Conservation (phyloP, 495 filamentous ascomycete species). For the Articulospora tetracladia region DNA sequence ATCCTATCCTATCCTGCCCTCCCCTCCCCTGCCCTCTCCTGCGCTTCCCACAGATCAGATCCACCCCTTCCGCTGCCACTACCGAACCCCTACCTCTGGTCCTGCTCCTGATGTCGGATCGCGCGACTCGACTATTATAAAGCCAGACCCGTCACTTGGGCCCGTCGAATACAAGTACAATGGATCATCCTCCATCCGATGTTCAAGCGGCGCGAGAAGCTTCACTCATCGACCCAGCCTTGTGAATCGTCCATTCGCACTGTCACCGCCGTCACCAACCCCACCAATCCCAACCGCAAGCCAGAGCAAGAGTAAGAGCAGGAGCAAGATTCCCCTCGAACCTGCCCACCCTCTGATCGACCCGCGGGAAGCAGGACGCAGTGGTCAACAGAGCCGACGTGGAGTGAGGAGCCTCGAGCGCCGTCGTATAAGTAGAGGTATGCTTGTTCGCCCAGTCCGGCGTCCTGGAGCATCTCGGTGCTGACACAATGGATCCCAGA, state of each 20-base stretch:
- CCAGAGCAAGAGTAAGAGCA: too few relatives aligned
- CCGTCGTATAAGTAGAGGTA: background rate
- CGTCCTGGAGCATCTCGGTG: background rate
- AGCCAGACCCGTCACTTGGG: background rate
- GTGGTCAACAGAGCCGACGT: background rate
- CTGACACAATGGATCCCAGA: background rate
- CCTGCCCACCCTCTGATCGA: background rate
- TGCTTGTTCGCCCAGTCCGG: background rate
- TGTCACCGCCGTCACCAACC: background rate
- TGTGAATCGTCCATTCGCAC: background rate
- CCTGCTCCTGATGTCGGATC: background rate
- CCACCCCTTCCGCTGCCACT: background rate
- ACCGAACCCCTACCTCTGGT: background rate
- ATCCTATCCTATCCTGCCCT: background rate
- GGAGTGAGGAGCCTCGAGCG: background rate
- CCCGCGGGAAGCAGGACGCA: background rate
- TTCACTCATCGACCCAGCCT: background rate
- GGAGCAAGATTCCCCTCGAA: too few relatives aligned
- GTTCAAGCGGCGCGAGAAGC: background rate
- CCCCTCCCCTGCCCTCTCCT: background rate
- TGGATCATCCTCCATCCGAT: background rate
- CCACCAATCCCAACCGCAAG: background rate
- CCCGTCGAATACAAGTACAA: background rate
- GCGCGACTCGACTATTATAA: background rate
- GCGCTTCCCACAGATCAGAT: background rate